phyloP scores from a whole-genome alignment of 352 stramenopile genomes.

The Globisporangium carolinianum region DNA sequence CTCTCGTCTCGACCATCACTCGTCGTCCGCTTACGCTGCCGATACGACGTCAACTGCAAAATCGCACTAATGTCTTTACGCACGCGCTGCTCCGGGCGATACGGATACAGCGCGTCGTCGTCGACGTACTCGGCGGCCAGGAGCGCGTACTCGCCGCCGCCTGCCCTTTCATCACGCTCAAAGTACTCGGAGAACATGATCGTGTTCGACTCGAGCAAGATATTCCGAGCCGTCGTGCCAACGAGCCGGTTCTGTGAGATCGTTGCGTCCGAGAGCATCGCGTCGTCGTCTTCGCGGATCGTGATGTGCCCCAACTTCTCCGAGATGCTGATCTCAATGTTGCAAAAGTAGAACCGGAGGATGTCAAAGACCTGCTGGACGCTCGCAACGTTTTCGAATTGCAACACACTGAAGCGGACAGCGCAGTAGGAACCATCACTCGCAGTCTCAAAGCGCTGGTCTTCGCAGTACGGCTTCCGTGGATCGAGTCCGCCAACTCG shows the following conservation, averaged over 20 bases:
- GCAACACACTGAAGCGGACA: conserved; percentile 39
- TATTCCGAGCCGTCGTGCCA: conserved; percentile 22
- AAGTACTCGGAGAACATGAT: conserved; percentile 28
- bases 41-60: conserved; percentile 15
- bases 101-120: conserved; percentile 35
- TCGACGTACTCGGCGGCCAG: conserved; percentile 30
- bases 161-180: conserved; percentile 15
- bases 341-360: conserved; percentile 44
- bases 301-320: conserved; percentile 60
- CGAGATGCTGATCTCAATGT: conserved; percentile 66
- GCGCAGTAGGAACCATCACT: conserved; percentile 38
- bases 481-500: conserved; percentile 16
- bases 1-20: conserved; percentile 14
- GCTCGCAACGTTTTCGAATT: conserved; percentile 28
- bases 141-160: conserved; percentile 28
- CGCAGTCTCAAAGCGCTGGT: conserved; percentile 31
- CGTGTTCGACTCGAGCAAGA: conserved; percentile 35
- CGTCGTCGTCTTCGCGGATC: conserved; percentile 66
- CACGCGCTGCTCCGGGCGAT: conserved; percentile 28
- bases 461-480: conserved; percentile 20
- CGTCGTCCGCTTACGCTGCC: conserved; percentile 1
- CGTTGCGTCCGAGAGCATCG: conserved; percentile 15
- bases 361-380: conserved; percentile 48
- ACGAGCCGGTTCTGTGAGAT: conserved; percentile 45
- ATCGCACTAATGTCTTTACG: conserved; percentile 33